These are phyloP conservation scores for Sedum album DNA, from an alignment of 164 flowering plant genomes.

Conservation along the genomic window DNA sequence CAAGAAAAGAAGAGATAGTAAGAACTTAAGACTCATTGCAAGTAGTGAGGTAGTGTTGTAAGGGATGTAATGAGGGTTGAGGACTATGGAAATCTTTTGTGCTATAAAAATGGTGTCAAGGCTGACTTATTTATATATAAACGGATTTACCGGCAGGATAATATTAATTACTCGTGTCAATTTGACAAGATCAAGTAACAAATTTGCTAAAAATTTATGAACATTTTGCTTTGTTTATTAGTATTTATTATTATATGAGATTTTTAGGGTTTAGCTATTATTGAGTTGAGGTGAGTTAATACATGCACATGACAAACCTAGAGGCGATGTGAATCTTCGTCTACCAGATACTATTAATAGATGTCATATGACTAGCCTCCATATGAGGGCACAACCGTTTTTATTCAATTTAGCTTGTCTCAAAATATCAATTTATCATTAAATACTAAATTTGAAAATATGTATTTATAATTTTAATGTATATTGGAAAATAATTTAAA, in stretches of 20 bases:
- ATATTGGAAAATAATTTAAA: too few relatives aligned
- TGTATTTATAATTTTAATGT: too few relatives aligned
- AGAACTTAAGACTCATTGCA: constrained; percentile 5
- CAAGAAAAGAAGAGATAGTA: constrained; percentile 12
- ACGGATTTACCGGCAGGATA: neutral
- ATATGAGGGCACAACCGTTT: neutral
- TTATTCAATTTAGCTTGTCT: neutral
- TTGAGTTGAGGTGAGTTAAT: constrained; percentile 1
- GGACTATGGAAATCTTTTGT: neutral
- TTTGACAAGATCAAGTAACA: neutral
- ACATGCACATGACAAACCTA: neutral
- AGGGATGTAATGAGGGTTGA: neutral
- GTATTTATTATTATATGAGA: neutral
- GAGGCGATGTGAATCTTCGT: too few relatives aligned
- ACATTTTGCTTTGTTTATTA: too few relatives aligned
- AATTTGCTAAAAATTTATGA: too few relatives aligned
- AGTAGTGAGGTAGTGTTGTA: neutral
- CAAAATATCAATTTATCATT: neutral
- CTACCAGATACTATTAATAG: constrained; percentile 1
- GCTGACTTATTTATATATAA: neutral
- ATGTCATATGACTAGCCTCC: neutral
- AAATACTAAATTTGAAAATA: too few relatives aligned
- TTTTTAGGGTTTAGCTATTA: neutral
- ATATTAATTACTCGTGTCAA: too few relatives aligned
- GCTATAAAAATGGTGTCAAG: neutral